A percentile compares a stretch with the other conserved stretches of the same genome.
phyloP scores from a whole-genome alignment of 805 yeast genomes.

The Wickerhamiella galacta region DNA sequence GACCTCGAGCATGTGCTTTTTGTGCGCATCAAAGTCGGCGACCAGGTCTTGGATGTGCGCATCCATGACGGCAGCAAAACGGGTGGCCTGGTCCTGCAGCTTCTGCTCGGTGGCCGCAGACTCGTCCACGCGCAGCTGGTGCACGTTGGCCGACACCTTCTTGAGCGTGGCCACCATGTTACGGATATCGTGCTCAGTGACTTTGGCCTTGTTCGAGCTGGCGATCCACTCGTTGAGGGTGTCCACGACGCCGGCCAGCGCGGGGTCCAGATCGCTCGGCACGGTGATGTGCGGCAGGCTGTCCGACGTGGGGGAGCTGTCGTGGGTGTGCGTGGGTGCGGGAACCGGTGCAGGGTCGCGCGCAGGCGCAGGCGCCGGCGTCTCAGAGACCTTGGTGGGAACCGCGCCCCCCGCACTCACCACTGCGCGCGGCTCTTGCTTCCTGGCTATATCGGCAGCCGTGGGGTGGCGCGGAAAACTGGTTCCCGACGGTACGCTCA shows the following conservation, averaged over 20 bases:
- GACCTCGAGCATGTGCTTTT: slow-evolving; percentile 42
- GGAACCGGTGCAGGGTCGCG: not conserved
- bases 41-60: slow-evolving; percentile 15
- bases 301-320: not conserved
- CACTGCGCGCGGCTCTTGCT: slow-evolving; percentile 2
- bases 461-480: too few species aligned
- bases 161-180: slow-evolving; percentile 1
- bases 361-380: not conserved
- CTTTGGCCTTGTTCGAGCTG: slow-evolving; percentile 10
- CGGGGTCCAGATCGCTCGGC: slow-evolving; percentile 13
- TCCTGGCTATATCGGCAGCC: too few species aligned
- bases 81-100: slow-evolving; percentile 17
- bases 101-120: slow-evolving; percentile 3
- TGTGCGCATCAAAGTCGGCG: slow-evolving; percentile 28
- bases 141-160: slow-evolving; percentile 1
- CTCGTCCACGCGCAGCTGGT: slow-evolving; percentile 6
- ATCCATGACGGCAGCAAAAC: slow-evolving; percentile 17
- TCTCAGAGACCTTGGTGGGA: slow-evolving; percentile 2
- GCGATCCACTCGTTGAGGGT: slow-evolving; percentile 14
- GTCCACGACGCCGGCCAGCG: slow-evolving; percentile 13
- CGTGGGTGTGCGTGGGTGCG: not conserved
- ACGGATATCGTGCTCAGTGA: slow-evolving; percentile 22
- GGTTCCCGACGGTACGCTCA: too few species aligned
- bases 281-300: slow-evolving; percentile 8
- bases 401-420: slow-evolving; percentile 12